Conservation (phyloP, 169 alveolate species). For the Eimeria praecox region DNA sequence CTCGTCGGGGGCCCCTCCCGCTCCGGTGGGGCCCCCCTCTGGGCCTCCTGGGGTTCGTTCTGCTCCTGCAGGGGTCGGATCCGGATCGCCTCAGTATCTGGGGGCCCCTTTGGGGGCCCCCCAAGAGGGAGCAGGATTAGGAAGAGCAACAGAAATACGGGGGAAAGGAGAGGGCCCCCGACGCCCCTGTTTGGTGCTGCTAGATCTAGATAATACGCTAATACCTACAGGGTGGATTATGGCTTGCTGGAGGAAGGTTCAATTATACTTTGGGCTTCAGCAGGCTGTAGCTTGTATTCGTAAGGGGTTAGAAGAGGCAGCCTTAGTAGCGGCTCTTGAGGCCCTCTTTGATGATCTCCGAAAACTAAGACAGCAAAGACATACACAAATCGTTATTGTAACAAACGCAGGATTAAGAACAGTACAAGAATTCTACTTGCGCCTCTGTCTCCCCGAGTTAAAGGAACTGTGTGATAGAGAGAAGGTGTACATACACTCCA, state of each 20-base stretch:
- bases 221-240: conserved; percentile 86
- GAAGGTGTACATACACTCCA: conserved; percentile 79
- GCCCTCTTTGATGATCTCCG: conserved; percentile 77
- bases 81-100: too few relatives aligned
- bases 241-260: conserved; percentile 84
- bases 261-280: conserved; percentile 75
- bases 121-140: not conserved
- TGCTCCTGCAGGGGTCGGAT: not conserved
- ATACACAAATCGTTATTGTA: conserved; percentile 81
- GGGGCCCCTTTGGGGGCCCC: too few relatives aligned
- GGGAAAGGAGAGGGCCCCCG: conserved; percentile 13
- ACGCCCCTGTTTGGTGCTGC: conserved; percentile 80
- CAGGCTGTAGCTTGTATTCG: conserved; percentile 81
- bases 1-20: too few relatives aligned
- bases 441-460: conserved; percentile 83
- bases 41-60: not conserved
- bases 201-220: conserved; percentile 85
- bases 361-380: not conserved
- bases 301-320: conserved; percentile 77
- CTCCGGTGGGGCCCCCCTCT: not conserved
- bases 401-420: conserved; percentile 85
- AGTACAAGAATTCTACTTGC: conserved; percentile 83
- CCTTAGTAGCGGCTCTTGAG: conserved; percentile 77
- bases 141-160: not conserved
- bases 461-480: conserved; percentile 80